Conservation (phyloP, 2,329 filamentous ascomycete genomes). For the Metarhizium guizhouense region DNA sequence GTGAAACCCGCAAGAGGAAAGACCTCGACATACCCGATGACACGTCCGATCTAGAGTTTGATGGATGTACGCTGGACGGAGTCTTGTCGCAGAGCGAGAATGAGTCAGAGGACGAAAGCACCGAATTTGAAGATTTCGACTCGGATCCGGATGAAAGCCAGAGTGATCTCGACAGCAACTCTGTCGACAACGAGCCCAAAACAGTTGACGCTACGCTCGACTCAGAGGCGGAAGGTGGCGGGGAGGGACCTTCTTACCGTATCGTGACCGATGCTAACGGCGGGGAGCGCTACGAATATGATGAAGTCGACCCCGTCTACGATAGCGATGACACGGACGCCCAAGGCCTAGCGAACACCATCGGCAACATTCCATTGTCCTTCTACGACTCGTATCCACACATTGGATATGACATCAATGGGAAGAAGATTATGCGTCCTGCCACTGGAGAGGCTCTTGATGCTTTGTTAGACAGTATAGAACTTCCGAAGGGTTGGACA, state of each 20-base stretch:
- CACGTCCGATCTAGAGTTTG: conserved; percentile 44
- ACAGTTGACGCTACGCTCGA: neutral
- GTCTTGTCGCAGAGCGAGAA: conserved; percentile 43
- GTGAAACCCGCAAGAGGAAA: conserved; percentile 52
- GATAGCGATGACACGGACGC: conserved; percentile 92
- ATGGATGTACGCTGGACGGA: conserved; percentile 42
- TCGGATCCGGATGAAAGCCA: conserved; percentile 1
- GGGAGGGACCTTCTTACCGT: conserved; percentile 15
- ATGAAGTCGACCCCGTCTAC: conserved; percentile 88
- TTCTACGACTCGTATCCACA: conserved; percentile 98
- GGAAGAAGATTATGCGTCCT: conserved; percentile 93
- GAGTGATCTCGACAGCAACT: conserved; percentile 4
- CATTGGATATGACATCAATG: conserved; percentile 98
- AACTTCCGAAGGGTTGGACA: conserved; percentile 95
- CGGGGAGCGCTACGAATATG: conserved; percentile 81
- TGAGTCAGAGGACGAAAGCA: conserved; percentile 17
- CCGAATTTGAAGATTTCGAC: conserved; percentile 8
- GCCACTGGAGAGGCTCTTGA: conserved; percentile 91
- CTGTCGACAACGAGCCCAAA: neutral
- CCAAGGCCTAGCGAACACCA: conserved; percentile 74
- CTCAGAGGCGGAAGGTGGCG: neutral
- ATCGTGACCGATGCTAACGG: conserved; percentile 81
- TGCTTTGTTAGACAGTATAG: conserved; percentile 89
- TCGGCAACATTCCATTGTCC: conserved; percentile 85
- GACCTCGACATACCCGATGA: conserved; percentile 46